phyloP scores from a whole-genome alignment of 2,329 filamentous ascomycete genomes.

The Monilinia fructigena region DNA sequence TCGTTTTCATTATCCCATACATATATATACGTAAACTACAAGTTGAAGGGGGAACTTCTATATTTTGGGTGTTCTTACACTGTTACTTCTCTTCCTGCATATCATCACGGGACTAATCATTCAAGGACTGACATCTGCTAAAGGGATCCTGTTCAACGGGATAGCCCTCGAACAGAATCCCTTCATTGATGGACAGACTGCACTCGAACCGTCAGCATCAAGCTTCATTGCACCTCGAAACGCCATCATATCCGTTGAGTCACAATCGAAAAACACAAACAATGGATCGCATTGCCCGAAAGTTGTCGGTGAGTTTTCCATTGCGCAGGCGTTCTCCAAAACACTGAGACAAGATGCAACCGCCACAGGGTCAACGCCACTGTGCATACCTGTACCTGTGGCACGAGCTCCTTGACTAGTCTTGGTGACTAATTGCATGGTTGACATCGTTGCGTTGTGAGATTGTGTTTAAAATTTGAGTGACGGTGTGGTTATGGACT shows the following conservation, averaged over 20 bases:
- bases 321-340: conserved; percentile 4
- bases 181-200: conserved; percentile 7
- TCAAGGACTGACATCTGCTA: conserved; percentile 1
- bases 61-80: neutral
- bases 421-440: neutral
- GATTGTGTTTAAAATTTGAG: neutral
- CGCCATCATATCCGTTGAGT: conserved; percentile 6
- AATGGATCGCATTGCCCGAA: conserved; percentile 15
- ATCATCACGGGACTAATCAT: neutral
- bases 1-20: neutral
- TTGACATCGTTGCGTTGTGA: neutral
- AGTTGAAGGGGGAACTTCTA: neutral
- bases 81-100: too few species aligned
- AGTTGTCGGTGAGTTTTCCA: neutral
- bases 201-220: neutral
- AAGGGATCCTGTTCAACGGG: neutral
- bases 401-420: neutral
- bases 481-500: neutral
- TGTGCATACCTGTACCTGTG: neutral
- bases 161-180: conserved; percentile 8
- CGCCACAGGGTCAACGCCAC: neutral
- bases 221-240: conserved; percentile 1
- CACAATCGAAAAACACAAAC: conserved; percentile 7
- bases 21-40: neutral
- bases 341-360: conserved; percentile 13